Conservation (phyloP, 176 grass and related monocot genomes). For the Avena atlantica region DNA sequence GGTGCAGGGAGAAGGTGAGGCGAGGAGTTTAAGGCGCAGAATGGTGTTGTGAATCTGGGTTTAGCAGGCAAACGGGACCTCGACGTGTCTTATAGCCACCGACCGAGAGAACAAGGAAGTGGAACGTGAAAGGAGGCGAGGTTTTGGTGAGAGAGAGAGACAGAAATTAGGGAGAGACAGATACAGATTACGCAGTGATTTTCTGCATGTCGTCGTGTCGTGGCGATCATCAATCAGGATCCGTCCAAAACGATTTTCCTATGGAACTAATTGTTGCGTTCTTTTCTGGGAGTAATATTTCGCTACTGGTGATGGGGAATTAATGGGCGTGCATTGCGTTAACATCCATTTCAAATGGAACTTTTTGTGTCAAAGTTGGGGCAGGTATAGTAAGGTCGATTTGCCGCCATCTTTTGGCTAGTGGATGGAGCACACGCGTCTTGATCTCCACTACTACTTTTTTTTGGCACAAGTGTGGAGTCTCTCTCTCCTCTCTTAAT, state of each 20-base stretch:
- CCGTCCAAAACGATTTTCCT: not conserved
- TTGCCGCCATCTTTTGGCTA: not conserved
- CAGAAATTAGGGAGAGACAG: not conserved
- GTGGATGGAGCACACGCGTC: not conserved
- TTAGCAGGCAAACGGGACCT: constrained; percentile 49
- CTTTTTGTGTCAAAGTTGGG: not conserved
- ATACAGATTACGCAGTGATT: not conserved
- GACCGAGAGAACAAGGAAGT: not conserved
- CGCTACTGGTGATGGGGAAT: not conserved
- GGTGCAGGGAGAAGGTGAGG: not conserved
- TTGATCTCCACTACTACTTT: not conserved
- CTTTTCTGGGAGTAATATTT: not conserved
- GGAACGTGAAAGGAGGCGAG: not conserved
- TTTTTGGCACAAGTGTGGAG: not conserved
- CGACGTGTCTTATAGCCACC: constrained; percentile 18
- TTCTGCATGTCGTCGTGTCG: not conserved
- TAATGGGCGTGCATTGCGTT: not conserved
- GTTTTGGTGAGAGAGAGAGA: constrained; percentile 59
- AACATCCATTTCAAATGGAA: not conserved
- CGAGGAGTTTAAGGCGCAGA: not conserved
- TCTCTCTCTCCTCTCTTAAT: not conserved
- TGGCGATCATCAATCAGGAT: not conserved
- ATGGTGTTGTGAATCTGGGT: constrained; percentile 36
- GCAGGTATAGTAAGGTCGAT: not conserved
- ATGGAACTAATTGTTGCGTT: not conserved